These are phyloP conservation scores for Brassica hybrid DNA, from an alignment of 441 rosid species.

Conservation along the genomic window DNA sequence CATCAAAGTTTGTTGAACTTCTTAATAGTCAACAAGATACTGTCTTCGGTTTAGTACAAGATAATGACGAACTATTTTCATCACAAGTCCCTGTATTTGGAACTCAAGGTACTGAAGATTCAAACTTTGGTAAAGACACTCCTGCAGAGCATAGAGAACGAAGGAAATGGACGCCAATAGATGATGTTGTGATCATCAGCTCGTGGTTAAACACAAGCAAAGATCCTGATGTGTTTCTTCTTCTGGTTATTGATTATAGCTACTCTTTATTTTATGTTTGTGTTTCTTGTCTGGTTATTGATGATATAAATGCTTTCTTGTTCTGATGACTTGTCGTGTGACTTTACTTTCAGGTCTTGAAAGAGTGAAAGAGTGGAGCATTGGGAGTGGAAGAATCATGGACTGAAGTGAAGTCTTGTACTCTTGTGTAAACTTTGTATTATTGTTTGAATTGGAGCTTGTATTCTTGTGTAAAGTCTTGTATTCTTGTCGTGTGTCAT, in stretches of 20 bases:
- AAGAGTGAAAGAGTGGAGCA: background rate
- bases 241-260: background rate
- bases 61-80: background rate
- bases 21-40: background rate
- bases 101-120: background rate
- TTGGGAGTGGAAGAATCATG: background rate
- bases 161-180: background rate
- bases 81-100: background rate
- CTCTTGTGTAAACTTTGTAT: no score
- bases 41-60: background rate
- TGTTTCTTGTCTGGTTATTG: background rate
- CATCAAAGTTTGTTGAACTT: background rate
- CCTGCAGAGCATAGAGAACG: background rate
- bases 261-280: background rate
- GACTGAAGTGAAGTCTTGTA: background rate
- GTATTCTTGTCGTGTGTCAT: background rate
- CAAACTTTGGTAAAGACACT: background rate
- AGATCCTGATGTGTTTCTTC: background rate
- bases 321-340: background rate
- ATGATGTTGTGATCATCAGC: background rate
- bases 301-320: background rate
- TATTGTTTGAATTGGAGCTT: no score
- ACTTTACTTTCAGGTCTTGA: background rate
- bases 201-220: background rate
- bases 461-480: no score